Percentiles rank a stretch among this genome's conserved stretches.
Evolutionary conservation across 2,329 filamentous ascomycete species (phyloP).

Genomic region (Arthrobotrys conoides): DNA sequence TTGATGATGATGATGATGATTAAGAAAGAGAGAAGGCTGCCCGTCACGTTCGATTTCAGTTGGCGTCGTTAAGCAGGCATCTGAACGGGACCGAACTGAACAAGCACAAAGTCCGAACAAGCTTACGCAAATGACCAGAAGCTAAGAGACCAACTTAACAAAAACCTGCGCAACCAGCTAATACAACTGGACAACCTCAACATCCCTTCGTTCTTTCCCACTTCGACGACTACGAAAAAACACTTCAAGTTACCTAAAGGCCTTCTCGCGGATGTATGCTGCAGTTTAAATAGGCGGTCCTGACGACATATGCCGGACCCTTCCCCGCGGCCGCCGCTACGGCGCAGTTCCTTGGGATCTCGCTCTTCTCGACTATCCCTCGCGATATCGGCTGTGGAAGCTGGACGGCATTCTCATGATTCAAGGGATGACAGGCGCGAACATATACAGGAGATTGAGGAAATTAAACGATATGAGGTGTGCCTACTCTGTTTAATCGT

Average conservation of each 20-base stretch:
- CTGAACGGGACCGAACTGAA: no score
- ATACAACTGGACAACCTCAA: background rate
- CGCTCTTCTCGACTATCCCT: constrained; percentile 76
- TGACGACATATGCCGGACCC: constrained; percentile 52
- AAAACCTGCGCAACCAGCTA: constrained; percentile 24
- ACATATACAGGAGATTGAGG: constrained; percentile 91
- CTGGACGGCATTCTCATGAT: constrained; percentile 69
- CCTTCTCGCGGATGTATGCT: constrained; percentile 30
- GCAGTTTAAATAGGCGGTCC: constrained; percentile 23
- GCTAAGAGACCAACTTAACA: constrained; percentile 35
- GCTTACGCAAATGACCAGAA: constrained; percentile 8
- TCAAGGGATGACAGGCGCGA: constrained; percentile 69
- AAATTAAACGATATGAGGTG: constrained; percentile 97
- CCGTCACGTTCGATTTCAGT: constrained; percentile 16
- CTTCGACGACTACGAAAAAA: background rate
- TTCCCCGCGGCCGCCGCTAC: constrained; percentile 57
- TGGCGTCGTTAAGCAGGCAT: constrained; percentile 18
- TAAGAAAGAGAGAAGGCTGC: constrained; percentile 2
- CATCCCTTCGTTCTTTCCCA: background rate
- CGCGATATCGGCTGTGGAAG: constrained; percentile 76
- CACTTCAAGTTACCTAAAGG: background rate
- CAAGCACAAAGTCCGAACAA: background rate
- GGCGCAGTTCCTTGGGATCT: constrained; percentile 54
- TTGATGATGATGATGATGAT: background rate
- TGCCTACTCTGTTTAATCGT: constrained; percentile 60